Base-by-base conservation (phyloP, 2,329 filamentous ascomycete genomes). In the Aspergillus aculeatus region DNA sequence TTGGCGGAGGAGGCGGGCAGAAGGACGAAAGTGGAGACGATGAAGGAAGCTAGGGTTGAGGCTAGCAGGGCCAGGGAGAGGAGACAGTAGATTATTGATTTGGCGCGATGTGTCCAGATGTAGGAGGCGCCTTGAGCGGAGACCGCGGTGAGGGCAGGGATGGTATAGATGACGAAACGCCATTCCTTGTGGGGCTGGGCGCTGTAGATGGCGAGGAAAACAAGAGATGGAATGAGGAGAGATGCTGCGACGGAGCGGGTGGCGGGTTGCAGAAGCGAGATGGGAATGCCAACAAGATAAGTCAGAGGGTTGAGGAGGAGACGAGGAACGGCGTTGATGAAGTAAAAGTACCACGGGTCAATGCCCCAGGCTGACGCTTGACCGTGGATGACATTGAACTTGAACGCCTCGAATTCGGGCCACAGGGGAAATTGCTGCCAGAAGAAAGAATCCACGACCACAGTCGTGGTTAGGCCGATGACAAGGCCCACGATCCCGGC, bases 111-210 rank as follows among this genome's bases (percentile, higher is more conserved):
- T 0, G 80, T 82, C 77, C 86, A 90, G 64, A 96, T 78, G 75
- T 86, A 88, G 58, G 86, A 84, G 14, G 92, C 91, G 21, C 87
- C 88, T 4, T 91, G 82, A 3, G 91, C 88, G 0, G 92, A 89
- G 2, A 88, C 84, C 11, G 89, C 89, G 0, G 93, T 96, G 31
- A 98, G 79, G 0, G 89, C 83, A 0, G 95, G 95, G 24, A 96
- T 82, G 55, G 86, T 83, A 77, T 98, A 98, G 69, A 98, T 87
- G 67, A 99, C 88, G 80, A 99, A 99, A 19, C 95, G 90, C 73
- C 92, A 90, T 78, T 99, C 95, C 74, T 99, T 99, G 79, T 99
- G 95, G 0, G 94, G 93, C 62, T 96, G 89, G 54, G 92, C 68
- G 64, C 92, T 96, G 80, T 96, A 98, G 48, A 96, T 75, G 4